Percentiles rank a stretch among this genome's conserved stretches.
phyloP scores from a whole-genome alignment of 2,329 filamentous ascomycete genomes.

The Zasmidium angulare region DNA sequence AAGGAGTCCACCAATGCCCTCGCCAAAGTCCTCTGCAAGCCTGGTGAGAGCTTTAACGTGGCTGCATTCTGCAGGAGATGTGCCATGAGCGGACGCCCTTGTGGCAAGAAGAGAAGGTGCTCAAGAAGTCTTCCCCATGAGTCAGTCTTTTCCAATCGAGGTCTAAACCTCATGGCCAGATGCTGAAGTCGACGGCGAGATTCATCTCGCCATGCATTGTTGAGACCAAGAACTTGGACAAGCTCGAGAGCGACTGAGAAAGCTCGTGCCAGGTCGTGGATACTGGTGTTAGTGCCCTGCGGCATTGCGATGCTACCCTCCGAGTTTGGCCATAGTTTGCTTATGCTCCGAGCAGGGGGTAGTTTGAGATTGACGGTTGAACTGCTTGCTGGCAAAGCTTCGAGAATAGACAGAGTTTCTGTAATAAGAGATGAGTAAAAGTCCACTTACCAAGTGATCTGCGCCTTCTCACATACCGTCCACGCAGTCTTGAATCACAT shows the following conservation, averaged over 20 bases:
- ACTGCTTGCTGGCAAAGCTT: conserved; percentile 26
- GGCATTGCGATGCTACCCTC: conserved; percentile 43
- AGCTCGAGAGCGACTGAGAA: conserved; percentile 30
- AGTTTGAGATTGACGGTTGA: conserved; percentile 33
- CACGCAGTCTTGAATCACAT: conserved; percentile 42
- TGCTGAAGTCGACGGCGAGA: conserved; percentile 22
- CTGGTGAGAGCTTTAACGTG: conserved; percentile 4
- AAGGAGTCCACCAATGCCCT: conserved; percentile 17
- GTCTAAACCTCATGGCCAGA: conserved; percentile 6
- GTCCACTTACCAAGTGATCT: conserved; percentile 22
- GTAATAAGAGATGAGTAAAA: conserved; percentile 23
- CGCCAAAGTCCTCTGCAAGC: conserved; percentile 20
- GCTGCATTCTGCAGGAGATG: conserved; percentile 13
- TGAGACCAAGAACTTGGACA: conserved; percentile 17
- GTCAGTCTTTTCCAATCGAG: conserved; percentile 16
- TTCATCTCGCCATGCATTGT: conserved; percentile 24
- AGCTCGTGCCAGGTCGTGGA: conserved; percentile 21
- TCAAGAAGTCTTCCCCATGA: conserved; percentile 23
- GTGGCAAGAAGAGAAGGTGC: conserved; percentile 15
- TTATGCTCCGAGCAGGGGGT: conserved; percentile 42
- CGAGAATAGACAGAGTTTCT: conserved; percentile 50
- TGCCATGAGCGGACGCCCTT: conserved; percentile 13
- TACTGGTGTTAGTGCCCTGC: conserved; percentile 37
- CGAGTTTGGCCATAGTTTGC: conserved; percentile 39
- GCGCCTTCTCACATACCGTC: conserved; percentile 36